Evolutionary conservation across 495 filamentous ascomycete genomes (phyloP), one percentile per base, ranked within the genome.

Genomic region (Hapsidospora chrysogenum): DNA sequence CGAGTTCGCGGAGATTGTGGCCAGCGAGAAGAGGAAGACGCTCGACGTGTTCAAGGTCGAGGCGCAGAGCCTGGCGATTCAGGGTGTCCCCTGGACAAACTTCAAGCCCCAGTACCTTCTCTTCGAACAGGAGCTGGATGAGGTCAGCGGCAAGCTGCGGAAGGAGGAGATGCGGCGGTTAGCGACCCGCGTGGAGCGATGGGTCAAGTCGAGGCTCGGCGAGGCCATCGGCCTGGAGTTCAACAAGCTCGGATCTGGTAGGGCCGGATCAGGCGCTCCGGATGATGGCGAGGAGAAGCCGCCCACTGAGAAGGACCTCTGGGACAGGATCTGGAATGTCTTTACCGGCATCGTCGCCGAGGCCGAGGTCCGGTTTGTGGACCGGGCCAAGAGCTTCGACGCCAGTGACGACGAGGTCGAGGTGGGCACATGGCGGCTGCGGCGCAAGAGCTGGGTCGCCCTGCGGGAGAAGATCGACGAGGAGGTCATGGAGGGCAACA

Each of bases 401-500:
- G 92, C 89, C 14, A 85, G 72, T 39, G 62, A 82, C 36, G 84
- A 86, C 26, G 89, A 97, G 53, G 85, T 92, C 20, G 80, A 92
- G 44, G 76, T 95, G 22, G 89, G 92, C 2, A 66, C 93, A 2
- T 97, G 89, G 89, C 67, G 85, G 35, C 58, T 97, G 27, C 73
- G 87, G 38, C 71, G 85, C 39, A 94, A 94, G 61, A 85, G 80
- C 22, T 97, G 92, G 92, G 80, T 75, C 17, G 87, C 85, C 6
- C 60, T 97, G 37, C 69, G 79, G 20, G 76, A 80, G 29, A 92
- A 82, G 59, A 82, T 97, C 44, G 92, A 95, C 15, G 89, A 97
- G 52, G 89, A 97, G 53, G 84, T 96, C 54, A 87, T 86, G 69
- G 89, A 96, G 56, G 86, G 87, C 38, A 97, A 96, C 50, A 69